Conservation (phyloP, 2,329 filamentous ascomycete species). For the Pseudogymnoascus sp. region DNA sequence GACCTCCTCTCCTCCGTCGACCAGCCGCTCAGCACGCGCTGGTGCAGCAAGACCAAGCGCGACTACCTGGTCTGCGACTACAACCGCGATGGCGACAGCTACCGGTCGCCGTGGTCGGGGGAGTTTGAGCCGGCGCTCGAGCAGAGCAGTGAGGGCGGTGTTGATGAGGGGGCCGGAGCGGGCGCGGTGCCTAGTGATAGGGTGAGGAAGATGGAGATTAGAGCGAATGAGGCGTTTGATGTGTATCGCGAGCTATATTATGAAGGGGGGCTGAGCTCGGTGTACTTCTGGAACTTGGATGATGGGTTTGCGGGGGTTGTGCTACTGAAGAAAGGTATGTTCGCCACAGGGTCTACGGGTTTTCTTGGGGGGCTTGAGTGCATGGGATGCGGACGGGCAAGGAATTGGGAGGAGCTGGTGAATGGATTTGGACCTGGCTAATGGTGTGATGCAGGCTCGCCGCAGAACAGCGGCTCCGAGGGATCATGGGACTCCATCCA, state of each 20-base stretch:
- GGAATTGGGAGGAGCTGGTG: too few relatives aligned
- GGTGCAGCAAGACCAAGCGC: conserved; percentile 80
- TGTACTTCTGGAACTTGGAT: conserved; percentile 97
- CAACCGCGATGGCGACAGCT: conserved; percentile 97
- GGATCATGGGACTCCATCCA: conserved; percentile 98
- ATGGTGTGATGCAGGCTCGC: conserved; percentile 46
- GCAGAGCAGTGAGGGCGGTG: conserved; percentile 48
- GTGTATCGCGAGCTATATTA: conserved; percentile 96
- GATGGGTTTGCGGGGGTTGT: conserved; percentile 97
- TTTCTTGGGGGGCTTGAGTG: background rate
- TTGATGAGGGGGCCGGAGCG: conserved; percentile 59
- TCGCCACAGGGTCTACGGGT: background rate
- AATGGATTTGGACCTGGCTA: background rate
- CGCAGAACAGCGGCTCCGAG: conserved; percentile 56
- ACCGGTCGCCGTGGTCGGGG: conserved; percentile 98
- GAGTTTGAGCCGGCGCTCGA: conserved; percentile 90
- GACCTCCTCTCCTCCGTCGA: conserved; percentile 97
- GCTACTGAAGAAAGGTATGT: conserved; percentile 82
- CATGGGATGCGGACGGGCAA: background rate
- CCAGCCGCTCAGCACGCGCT: conserved; percentile 80
- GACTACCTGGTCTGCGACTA: conserved; percentile 99
- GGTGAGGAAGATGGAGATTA: conserved; percentile 87
- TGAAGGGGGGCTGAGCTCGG: conserved; percentile 89
- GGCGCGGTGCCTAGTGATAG: conserved; percentile 84
- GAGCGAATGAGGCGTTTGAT: conserved; percentile 93